These are phyloP conservation scores for Pugionium dolabratum DNA, from an alignment of 345 rosid species.

Conservation along the genomic window DNA sequence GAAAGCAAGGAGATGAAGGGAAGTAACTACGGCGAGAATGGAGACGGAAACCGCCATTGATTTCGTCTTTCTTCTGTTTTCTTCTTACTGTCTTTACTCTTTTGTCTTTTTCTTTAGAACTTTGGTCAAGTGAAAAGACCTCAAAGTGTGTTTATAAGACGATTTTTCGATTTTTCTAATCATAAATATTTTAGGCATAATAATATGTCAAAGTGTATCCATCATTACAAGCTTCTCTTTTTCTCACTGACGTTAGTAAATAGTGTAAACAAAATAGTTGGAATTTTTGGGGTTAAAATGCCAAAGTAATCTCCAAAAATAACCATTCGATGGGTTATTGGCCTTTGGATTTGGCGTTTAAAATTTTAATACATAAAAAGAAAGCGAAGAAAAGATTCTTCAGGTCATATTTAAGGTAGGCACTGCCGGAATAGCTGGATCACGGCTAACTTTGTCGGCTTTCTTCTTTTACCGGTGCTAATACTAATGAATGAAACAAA, in stretches of 20 bases:
- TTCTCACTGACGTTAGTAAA: too few species aligned
- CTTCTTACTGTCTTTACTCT: slow-evolving; percentile 1
- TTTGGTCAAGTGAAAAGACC: slow-evolving; percentile 29
- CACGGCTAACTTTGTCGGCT: slow-evolving; percentile 15
- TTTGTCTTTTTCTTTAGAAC: slow-evolving; percentile 27
- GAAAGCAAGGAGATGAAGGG: slow-evolving; percentile 89
- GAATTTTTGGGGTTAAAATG: too few species aligned
- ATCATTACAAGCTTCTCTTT: not conserved
- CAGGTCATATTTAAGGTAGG: slow-evolving; percentile 12
- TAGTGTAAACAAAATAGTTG: too few species aligned
- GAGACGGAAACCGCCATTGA: slow-evolving; percentile 74
- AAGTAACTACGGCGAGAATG: slow-evolving; percentile 51
- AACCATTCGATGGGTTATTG: too few species aligned
- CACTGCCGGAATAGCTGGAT: slow-evolving; percentile 28
- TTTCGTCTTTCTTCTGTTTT: not conserved
- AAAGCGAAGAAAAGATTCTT: not conserved
- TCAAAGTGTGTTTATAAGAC: slow-evolving; percentile 17
- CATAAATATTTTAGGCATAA: not conserved
- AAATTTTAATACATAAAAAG: not conserved
- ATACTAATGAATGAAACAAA: too few species aligned
- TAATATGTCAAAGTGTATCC: slow-evolving; percentile 17
- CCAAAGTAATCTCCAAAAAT: too few species aligned
- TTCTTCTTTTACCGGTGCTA: not conserved
- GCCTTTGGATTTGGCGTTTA: not conserved
- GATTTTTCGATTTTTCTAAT: not conserved